These are phyloP conservation scores for Thymus mandschuricus DNA, from an alignment of 257 asterid species.

Conservation along the genomic window DNA sequence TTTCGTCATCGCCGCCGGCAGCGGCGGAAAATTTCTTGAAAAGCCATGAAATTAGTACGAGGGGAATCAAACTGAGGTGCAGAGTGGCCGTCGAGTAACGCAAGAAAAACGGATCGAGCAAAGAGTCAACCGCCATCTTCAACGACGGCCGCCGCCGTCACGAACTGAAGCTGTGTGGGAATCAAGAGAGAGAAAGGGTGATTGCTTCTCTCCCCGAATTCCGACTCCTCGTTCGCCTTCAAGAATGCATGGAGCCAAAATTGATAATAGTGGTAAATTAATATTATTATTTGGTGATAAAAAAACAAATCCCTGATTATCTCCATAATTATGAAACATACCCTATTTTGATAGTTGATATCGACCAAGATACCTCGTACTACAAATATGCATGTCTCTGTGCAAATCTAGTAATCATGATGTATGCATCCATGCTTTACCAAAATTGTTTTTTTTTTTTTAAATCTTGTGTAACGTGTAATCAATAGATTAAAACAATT, in stretches of 20 bases:
- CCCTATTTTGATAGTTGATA: neutral
- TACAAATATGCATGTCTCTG: neutral
- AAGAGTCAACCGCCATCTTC: constrained; percentile 21
- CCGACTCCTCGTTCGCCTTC: neutral
- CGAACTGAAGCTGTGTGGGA: too few relatives aligned
- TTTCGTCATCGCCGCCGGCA: constrained; percentile 8
- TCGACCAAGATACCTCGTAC: neutral
- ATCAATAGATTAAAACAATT: too few relatives aligned
- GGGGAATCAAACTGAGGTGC: constrained; percentile 52
- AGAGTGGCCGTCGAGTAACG: constrained; percentile 51
- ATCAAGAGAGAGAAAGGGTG: too few relatives aligned
- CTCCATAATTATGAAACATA: neutral
- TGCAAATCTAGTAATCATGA: too few relatives aligned
- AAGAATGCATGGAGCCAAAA: neutral
- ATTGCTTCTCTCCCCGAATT: neutral
- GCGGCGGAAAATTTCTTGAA: constrained; percentile 31
- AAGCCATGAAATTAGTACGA: constrained; percentile 45
- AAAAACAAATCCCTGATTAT: neutral
- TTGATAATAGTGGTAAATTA: too few relatives aligned
- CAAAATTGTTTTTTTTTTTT: too few relatives aligned
- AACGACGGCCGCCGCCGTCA: neutral
- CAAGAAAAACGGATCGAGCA: constrained; percentile 46
- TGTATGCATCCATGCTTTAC: too few relatives aligned
- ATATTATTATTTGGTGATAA: neutral
- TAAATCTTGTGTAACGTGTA: too few relatives aligned